These are phyloP conservation scores for Pseudogymnoascus sp. DNA, from an alignment of 2,329 filamentous ascomycete genomes.

Conservation along the genomic window DNA sequence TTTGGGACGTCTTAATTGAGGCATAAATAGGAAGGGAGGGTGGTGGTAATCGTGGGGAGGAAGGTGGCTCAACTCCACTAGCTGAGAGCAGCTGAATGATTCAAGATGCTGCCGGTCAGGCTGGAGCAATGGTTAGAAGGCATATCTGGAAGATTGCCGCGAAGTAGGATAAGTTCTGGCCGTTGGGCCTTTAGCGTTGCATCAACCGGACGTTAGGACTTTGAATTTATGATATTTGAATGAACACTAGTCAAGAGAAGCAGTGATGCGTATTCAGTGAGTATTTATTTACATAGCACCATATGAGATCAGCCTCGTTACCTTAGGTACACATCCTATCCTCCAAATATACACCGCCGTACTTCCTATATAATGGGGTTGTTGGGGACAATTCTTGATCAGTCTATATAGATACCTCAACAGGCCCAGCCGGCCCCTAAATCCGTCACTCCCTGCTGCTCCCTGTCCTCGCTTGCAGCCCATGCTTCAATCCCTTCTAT, in stretches of 20 bases:
- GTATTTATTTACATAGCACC: neutral
- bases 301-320: neutral
- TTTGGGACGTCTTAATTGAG: conserved; percentile 62
- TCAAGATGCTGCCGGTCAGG: neutral
- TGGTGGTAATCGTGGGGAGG: neutral
- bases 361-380: neutral
- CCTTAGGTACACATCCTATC: neutral
- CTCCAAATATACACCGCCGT: neutral
- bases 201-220: conserved; percentile 5
- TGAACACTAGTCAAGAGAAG: neutral
- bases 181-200: neutral
- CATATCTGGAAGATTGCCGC: neutral
- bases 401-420: neutral
- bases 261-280: neutral
- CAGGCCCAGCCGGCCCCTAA: neutral
- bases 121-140: neutral
- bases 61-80: conserved; percentile 11
- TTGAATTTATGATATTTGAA: conserved; percentile 2
- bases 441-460: neutral
- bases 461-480: neutral
- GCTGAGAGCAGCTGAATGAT: neutral
- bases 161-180: neutral
- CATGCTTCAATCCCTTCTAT: conserved; percentile 48
- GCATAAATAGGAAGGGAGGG: neutral
- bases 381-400: neutral